Evolutionary conservation across 306 rosid genomes (phyloP).

Genomic region (Prinsepia uniflora): DNA sequence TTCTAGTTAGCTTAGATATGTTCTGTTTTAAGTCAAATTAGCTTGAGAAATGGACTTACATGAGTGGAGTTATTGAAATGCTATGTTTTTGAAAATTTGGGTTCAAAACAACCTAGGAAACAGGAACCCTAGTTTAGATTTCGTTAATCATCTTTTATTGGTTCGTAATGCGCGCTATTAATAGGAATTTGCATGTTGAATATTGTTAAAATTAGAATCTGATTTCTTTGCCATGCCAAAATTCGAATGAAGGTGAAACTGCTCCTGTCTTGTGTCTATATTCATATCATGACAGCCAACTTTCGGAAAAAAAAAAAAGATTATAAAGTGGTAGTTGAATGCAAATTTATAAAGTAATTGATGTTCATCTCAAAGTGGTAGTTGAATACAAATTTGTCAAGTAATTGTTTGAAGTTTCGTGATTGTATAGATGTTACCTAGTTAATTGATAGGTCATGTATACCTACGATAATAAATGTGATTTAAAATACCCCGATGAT

Average conservation of each 20-base stretch:
- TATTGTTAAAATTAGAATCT: not conserved
- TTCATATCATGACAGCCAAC: no score
- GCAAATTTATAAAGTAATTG: not conserved
- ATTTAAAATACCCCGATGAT: not conserved
- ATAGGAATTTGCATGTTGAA: not conserved
- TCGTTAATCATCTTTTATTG: not conserved
- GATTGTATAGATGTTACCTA: not conserved
- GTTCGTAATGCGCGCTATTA: not conserved
- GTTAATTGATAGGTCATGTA: not conserved
- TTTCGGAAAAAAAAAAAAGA: not conserved
- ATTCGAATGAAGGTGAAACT: not conserved
- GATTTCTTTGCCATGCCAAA: not conserved
- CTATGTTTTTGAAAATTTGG: not conserved
- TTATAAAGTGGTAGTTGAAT: no score
- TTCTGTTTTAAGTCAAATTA: not conserved
- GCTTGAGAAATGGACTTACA: not conserved
- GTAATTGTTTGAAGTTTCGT: not conserved
- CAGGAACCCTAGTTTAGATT: no score
- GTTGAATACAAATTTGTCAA: not conserved
- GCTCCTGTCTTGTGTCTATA: not conserved
- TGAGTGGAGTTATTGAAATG: not conserved
- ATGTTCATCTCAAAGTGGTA: not conserved
- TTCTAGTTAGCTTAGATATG: not conserved
- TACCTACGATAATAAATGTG: not conserved
- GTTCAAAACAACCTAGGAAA: not conserved